Evolutionary conservation across 2,329 filamentous ascomycete genomes (phyloP), one percentile per base, ranked within the genome.

Genomic region (Chalaropsis ovoidea): DNA sequence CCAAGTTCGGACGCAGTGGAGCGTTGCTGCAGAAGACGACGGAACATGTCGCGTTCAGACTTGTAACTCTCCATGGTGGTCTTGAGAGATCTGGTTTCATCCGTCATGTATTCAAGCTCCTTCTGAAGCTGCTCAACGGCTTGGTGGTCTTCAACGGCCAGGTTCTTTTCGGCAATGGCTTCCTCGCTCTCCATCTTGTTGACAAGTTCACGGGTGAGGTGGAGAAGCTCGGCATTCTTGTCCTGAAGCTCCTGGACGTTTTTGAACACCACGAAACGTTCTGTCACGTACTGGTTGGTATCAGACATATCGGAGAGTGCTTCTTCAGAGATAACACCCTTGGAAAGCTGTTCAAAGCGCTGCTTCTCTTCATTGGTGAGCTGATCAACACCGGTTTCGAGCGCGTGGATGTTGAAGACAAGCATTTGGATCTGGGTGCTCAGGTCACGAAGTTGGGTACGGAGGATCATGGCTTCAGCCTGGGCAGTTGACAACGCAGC

Each of bases 31-130:
- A 96, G 82, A 79, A 97, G 92, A 63, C 92, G 90, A 24, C 93
- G 86, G 86, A 96, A 97, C 84, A 96, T 96, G 73, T 99, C 93
- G 68, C 94, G 87, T 77, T 99, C 94, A 71, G 91, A 90, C 73
- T 94, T 90, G 74, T 95, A 96, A 74, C 90, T 95, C 77, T 96
- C 90, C 69, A 91, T 89, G 66, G 92, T 89, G 39, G 88, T 85
- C 54, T 88, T 85, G 69, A 96, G 86, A 13, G 88, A 88, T 70
- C 87, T 84, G 63, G 95, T 84, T 73, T 96, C 91, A 69, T 96
- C 93, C 67, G 90, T 86, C 74, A 93, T 74, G 62, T 88, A 85
- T 69, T 87, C 82, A 27, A 95, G 81, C 69, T 90, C 86, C 64
- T 86, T 83, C 68, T 89, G 81, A 41, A 94, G 77, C 58, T 81